phyloP scores from a whole-genome alignment of 2,329 filamentous ascomycete species.

The Trichophyton simii region DNA sequence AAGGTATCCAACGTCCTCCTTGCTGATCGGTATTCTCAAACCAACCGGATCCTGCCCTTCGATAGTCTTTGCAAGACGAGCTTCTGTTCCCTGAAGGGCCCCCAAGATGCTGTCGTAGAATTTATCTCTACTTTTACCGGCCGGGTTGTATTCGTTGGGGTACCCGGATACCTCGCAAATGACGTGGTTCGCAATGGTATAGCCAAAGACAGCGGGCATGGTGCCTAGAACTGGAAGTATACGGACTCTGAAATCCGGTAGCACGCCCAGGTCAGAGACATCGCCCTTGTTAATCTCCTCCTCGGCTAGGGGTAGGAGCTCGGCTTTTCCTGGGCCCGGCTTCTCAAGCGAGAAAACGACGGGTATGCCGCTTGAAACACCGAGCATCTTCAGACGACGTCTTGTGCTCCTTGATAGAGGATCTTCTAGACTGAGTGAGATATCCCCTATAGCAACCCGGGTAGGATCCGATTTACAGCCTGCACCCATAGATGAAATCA shows the following conservation, averaged over 20 bases:
- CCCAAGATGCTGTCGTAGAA: constrained; percentile 78
- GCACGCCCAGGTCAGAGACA: constrained; percentile 73
- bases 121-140: constrained; percentile 72
- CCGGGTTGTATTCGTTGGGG: constrained; percentile 64
- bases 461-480: constrained; percentile 85
- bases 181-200: constrained; percentile 82
- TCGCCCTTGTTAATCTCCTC: constrained; percentile 78
- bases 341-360: constrained; percentile 90
- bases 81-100: constrained; percentile 63
- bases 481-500: constrained; percentile 92
- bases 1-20: constrained; percentile 73
- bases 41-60: constrained; percentile 48
- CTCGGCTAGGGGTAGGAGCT: constrained; percentile 72
- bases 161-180: constrained; percentile 73
- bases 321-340: constrained; percentile 77
- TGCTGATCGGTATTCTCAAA: constrained; percentile 64
- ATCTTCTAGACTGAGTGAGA: constrained; percentile 77
- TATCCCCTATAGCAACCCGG: constrained; percentile 78
- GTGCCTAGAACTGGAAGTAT: constrained; percentile 91
- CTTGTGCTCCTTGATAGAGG: constrained; percentile 75
- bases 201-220: constrained; percentile 93
- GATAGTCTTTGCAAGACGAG: constrained; percentile 52
- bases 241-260: constrained; percentile 87
- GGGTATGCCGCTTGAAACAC: constrained; percentile 73
- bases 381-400: constrained; percentile 59